Base-by-base conservation (phyloP, 2,329 filamentous ascomycete genomes). In the Penicillium sclerotigenum region DNA sequence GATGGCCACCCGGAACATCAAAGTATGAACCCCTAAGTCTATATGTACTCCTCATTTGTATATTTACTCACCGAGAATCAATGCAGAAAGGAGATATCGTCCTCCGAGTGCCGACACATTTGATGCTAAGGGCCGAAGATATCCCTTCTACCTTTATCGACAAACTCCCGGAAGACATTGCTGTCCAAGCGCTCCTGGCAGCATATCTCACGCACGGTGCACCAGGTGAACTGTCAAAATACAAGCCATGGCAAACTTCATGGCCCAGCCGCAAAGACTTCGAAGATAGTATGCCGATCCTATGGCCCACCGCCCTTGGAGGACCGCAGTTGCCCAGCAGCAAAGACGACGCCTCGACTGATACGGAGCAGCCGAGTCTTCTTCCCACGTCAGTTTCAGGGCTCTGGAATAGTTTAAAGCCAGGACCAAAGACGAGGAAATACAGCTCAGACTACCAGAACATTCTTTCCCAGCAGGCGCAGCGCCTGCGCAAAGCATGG, bases 121-220 rank as follows among this genome's bases (percentile, higher is more conserved):
- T 83, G 28, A 83, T 94, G 49, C 77, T 90, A 48, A 87, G 85
- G 29, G 75, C 85, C n/a, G 79, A 84, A 36, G 82, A 81, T 2
- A 79, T 88, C 11, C 82, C 84, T 8, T 74, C 77, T 29, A 58
- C 74, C 2, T 80, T 91, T 52, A 72, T 77, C 50, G 70, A 74
- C 13, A 76, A 75, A 28, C 79, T 88, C 11, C 79, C 81, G 0
- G 75, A 78, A 18, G 78, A 79, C 16, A 80, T 82, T 41, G 82
- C 85, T 1, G 81, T 88, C 22, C 90, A 95, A 65, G 87, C 86
- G 28, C 81, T 90, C 37, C 79, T 94, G 8, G 87, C 90, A n/a
- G 81, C 86, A 2, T 83, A 85, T 56, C 76, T 92, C 9, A 81
- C 83, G 5, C 77, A 87, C 29, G 68, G 71, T 10, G 66, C 73